These are phyloP conservation scores for Tolypocladium capitatum DNA, from an alignment of 2,329 filamentous ascomycete genomes.

Conservation along the genomic window DNA sequence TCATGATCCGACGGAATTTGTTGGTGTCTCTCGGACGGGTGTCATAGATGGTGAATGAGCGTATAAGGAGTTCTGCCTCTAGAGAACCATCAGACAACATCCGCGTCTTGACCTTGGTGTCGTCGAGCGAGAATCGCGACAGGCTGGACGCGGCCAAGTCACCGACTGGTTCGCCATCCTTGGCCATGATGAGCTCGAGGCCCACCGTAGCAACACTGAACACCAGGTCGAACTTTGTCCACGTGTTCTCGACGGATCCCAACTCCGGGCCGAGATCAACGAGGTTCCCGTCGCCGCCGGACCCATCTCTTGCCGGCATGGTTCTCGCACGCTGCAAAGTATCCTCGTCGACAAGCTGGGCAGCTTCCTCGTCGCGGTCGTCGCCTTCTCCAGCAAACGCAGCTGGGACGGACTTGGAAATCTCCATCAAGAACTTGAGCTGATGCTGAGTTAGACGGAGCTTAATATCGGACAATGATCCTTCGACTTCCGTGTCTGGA, in stretches of 20 bases:
- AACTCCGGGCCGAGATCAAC: conserved; percentile 58
- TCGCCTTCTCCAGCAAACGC: conserved; percentile 63
- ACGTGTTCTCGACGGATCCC: conserved; percentile 53
- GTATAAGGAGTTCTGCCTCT: conserved; percentile 84
- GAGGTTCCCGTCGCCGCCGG: conserved; percentile 24
- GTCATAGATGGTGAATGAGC: conserved; percentile 89
- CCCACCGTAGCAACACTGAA: conserved; percentile 84
- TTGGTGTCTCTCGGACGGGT: conserved; percentile 81
- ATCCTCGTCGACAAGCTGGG: conserved; percentile 55
- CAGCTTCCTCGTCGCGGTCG: conserved; percentile 58
- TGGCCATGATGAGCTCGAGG: conserved; percentile 70
- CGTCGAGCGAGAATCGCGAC: conserved; percentile 86
- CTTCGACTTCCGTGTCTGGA: conserved; percentile 84
- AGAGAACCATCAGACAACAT: conserved; percentile 87
- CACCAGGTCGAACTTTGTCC: conserved; percentile 86
- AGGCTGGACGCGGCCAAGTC: conserved; percentile 68
- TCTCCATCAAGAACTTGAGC: conserved; percentile 74
- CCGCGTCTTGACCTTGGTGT: conserved; percentile 79
- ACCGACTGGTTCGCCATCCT: conserved; percentile 64
- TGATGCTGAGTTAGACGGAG: conserved; percentile 82
- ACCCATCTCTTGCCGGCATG: conserved; percentile 16
- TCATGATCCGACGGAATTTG: conserved; percentile 98
- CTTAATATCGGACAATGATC: conserved; percentile 87
- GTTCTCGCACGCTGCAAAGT: conserved; percentile 36
- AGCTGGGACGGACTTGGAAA: conserved; percentile 75